These are phyloP conservation scores for Cucumis hystrix DNA, from an alignment of 306 rosid species.

Conservation along the genomic window DNA sequence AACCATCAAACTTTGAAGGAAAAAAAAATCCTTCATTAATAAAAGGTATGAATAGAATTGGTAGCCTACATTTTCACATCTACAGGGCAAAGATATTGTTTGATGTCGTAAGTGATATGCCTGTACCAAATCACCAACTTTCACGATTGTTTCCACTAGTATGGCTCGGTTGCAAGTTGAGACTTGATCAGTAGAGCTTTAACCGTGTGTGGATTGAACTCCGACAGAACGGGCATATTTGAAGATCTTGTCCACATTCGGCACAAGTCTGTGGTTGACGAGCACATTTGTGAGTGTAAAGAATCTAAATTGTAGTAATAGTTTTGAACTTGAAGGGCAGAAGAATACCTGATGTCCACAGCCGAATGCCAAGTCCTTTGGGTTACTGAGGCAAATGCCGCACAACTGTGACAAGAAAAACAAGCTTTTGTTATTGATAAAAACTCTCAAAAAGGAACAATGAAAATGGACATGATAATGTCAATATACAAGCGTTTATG, in stretches of 20 bases:
- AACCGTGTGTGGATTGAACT: slow-evolving; percentile 56
- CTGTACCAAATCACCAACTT: not conserved
- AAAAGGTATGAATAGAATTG: not conserved
- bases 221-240: slow-evolving; percentile 84
- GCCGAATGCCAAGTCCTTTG: slow-evolving; percentile 92
- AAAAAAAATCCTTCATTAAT: not conserved
- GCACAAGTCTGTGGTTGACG: slow-evolving; percentile 56
- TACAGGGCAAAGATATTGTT: not conserved
- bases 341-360: slow-evolving; percentile 85
- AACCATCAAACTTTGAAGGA: not conserved
- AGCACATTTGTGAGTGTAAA: not conserved
- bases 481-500: not conserved
- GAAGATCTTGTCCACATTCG: slow-evolving; percentile 62
- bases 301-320: not conserved
- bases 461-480: not conserved
- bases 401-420: slow-evolving; percentile 41
- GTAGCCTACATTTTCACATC: not conserved
- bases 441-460: not conserved
- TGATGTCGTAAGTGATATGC: not conserved
- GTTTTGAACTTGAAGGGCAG: not conserved
- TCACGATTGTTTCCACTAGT: not conserved
- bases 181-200: slow-evolving; percentile 46
- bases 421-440: not conserved
- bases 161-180: not conserved
- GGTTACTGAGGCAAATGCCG: slow-evolving; percentile 64